Conservation (phyloP, 2,329 filamentous ascomycete species). For the Venturiaceae sp. region DNA sequence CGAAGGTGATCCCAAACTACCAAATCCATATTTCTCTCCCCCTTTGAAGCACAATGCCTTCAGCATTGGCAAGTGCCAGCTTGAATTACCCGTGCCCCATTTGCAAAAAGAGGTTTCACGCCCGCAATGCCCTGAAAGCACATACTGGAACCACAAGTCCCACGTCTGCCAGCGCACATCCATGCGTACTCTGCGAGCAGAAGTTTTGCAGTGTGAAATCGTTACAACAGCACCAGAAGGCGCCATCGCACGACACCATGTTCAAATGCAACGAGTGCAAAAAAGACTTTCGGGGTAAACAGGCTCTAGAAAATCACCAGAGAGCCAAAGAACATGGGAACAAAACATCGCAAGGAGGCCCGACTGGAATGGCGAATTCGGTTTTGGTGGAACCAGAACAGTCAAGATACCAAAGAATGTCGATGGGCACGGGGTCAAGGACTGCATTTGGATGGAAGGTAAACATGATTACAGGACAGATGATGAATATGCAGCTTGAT, state of each 20-base stretch:
- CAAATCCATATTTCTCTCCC: too few species aligned
- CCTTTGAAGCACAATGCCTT: not conserved
- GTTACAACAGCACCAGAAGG: not conserved
- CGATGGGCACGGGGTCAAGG: not conserved
- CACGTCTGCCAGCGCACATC: not conserved
- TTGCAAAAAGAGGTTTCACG: not conserved
- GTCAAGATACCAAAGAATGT: not conserved
- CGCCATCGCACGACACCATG: constrained; percentile 3
- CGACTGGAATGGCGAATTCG: not conserved
- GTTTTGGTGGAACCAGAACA: too few species aligned
- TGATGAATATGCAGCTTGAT: constrained; percentile 4
- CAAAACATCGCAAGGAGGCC: not conserved
- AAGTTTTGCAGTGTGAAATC: not conserved
- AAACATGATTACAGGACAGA: not conserved
- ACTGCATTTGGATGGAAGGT: not conserved
- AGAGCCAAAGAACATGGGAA: not conserved
- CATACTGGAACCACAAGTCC: constrained; percentile 4
- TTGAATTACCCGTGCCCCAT: not conserved
- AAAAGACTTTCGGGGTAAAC: not conserved
- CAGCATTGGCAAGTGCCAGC: not conserved
- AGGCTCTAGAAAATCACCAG: not conserved
- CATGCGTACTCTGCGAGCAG: not conserved
- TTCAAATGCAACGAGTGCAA: constrained; percentile 4
- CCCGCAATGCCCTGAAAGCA: not conserved
- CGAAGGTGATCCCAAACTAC: too few species aligned